Evolutionary conservation across 495 filamentous ascomycete species (phyloP), one percentile per base, ranked within the genome.

Genomic region (Tuber indicum): DNA sequence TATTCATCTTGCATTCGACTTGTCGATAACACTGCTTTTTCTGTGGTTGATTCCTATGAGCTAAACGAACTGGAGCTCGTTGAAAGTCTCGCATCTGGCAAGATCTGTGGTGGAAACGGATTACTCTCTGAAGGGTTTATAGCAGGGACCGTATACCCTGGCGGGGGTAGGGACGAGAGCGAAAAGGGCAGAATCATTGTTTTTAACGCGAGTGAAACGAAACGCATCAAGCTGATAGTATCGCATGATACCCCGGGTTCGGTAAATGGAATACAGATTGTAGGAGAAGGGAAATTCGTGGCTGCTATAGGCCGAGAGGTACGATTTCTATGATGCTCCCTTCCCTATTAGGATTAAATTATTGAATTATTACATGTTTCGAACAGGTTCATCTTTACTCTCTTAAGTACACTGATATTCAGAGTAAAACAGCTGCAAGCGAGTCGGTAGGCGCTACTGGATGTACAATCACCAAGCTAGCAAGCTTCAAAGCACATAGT

Each of bases 291-390:
- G 75, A 92, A 90, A 75, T 92, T 98, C 73, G 90, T 97, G 42
- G 94, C 93, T 0, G 94, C 91, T 1, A 86, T 97, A 43, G 89
- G 92, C 62, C 98, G 97, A 83, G 95, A 93, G 14, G 92, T 97
- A 84, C 82, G 88, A 43, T 26, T 2, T 19, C 81, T 44, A 8
- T 73, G 49, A 70, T 21, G 41, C 43, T 46, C 41, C 46, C 42
- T 46, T 43, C 46, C 42, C 44, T 46, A 0, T 74, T 47, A 74
- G 41, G 26, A 17, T 26, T 66, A 71, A 21, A 41, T 41, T 14
- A 58, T 58, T 23, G 10, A 46, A 44, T 16, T 17, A 42, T 12
- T 8, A 39, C 10, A 41, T 46, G 66, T 49, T n/a, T 26, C 47
- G 42, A 3, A 14, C 74, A 85, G 85, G 79, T 88, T 73, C 84